A percentile compares a stretch with the other conserved stretches of the same genome.
phyloP scores from a whole-genome alignment of 2,329 filamentous ascomycete species.

The Venturiaceae sp. region DNA sequence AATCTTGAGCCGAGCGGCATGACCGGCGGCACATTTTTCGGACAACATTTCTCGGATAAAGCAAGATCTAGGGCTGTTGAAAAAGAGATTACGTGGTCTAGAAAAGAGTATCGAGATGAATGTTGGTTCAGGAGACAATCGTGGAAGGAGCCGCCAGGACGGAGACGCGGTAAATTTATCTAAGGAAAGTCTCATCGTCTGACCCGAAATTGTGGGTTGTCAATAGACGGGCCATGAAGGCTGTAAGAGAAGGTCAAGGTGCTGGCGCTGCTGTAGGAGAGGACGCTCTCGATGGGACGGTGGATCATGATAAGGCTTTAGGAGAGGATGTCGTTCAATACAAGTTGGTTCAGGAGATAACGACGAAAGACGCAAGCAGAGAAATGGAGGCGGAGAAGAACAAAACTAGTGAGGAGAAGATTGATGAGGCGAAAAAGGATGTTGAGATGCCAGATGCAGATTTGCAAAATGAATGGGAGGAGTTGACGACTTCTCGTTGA shows the following conservation, averaged over 20 bases:
- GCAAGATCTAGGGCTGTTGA: no score
- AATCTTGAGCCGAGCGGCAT: no score
- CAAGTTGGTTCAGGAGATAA: neutral
- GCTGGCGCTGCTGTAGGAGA: neutral
- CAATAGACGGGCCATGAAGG: no score
- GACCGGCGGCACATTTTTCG: no score
- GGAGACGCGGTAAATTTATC: no score
- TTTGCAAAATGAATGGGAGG: neutral
- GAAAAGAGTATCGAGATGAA: no score
- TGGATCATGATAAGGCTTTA: neutral
- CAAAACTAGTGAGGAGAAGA: neutral
- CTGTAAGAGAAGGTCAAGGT: no score
- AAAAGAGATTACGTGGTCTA: no score
- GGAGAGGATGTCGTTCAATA: neutral
- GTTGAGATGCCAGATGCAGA: neutral
- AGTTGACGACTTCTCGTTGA: neutral
- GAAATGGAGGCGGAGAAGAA: neutral
- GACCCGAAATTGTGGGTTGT: no score
- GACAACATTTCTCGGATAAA: no score
- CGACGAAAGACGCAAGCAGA: neutral
- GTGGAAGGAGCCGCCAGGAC: no score
- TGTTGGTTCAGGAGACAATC: constrained; percentile 13
- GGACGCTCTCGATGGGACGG: neutral
- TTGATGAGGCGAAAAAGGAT: neutral
- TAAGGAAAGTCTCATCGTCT: no score